Evolutionary conservation across 2,329 filamentous ascomycete species (phyloP).

Genomic region (Fusarium foetens): DNA sequence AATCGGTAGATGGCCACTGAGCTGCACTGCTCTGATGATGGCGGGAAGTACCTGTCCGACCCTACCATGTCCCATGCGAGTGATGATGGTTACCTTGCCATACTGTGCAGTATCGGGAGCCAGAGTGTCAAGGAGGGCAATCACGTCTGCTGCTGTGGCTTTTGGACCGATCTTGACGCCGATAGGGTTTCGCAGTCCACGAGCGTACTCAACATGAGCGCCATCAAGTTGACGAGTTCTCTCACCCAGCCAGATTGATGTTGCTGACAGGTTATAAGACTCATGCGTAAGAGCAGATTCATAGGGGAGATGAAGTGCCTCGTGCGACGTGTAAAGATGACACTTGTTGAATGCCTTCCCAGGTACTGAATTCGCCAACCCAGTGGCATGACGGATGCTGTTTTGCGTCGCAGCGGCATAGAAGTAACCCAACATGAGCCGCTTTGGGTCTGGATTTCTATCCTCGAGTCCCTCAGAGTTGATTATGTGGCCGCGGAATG

Average conservation of each 20-base stretch:
- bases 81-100: background rate
- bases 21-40: background rate
- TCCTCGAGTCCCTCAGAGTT: background rate
- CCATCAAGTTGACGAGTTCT: background rate
- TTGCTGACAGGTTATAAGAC: background rate
- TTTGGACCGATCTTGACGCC: background rate
- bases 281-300: background rate
- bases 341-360: background rate
- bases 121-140: background rate
- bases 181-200: background rate
- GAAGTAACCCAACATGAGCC: background rate
- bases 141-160: background rate
- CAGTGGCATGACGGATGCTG: background rate
- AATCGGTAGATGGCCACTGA: background rate
- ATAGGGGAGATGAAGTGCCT: background rate
- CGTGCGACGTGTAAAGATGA: background rate
- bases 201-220: background rate
- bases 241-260: background rate
- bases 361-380: background rate
- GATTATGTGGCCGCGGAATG: background rate
- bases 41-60: background rate
- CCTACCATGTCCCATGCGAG: background rate
- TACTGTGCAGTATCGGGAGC: background rate
- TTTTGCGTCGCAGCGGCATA: background rate
- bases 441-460: background rate